Percentiles rank a stretch among this genome's conserved stretches.
Conservation (phyloP, 1,284 basidiomycete species). For the Apiotrichum veenhuisii region DNA sequence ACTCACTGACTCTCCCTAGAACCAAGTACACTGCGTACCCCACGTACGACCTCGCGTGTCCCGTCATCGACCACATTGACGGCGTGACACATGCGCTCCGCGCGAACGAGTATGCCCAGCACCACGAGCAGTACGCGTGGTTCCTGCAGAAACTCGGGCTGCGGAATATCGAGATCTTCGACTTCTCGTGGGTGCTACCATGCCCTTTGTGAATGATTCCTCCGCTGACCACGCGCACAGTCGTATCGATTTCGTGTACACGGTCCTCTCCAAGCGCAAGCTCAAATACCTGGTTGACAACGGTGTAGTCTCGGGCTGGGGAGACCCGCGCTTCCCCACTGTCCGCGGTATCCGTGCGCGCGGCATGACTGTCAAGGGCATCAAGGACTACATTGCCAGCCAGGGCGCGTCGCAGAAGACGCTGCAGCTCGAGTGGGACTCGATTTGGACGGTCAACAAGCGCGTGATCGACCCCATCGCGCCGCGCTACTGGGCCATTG, state of each 20-base stretch:
- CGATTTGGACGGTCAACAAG: constrained; percentile 96
- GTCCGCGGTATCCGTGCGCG: constrained; percentile 90
- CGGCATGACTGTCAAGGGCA: constrained; percentile 93
- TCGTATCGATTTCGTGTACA: constrained; percentile 97
- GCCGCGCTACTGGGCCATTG: constrained; percentile 83
- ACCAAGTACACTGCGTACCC: constrained; percentile 98
- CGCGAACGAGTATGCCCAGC: constrained; percentile 97
- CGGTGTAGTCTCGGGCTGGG: constrained; percentile 85
- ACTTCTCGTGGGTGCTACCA: too few species aligned
- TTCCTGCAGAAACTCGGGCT: constrained; percentile 82
- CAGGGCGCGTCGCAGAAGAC: constrained; percentile 94
- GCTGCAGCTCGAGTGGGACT: constrained; percentile 96
- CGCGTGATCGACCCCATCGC: constrained; percentile 94
- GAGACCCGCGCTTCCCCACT: constrained; percentile 97
- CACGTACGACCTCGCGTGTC: constrained; percentile 98
- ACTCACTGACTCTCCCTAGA: too few species aligned
- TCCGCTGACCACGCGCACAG: too few species aligned
- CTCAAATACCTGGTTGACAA: constrained; percentile 93
- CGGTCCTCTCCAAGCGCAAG: constrained; percentile 96
- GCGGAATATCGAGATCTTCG: constrained; percentile 88
- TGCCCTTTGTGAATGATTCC: too few species aligned
- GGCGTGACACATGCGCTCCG: constrained; percentile 97
- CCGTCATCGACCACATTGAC: constrained; percentile 92
- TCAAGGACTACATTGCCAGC: constrained; percentile 91
- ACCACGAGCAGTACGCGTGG: constrained; percentile 97